A percentile compares a stretch with the other conserved stretches of the same genome.
phyloP scores from a whole-genome alignment of 2,329 filamentous ascomycete species.

The Penicillium sp. region DNA sequence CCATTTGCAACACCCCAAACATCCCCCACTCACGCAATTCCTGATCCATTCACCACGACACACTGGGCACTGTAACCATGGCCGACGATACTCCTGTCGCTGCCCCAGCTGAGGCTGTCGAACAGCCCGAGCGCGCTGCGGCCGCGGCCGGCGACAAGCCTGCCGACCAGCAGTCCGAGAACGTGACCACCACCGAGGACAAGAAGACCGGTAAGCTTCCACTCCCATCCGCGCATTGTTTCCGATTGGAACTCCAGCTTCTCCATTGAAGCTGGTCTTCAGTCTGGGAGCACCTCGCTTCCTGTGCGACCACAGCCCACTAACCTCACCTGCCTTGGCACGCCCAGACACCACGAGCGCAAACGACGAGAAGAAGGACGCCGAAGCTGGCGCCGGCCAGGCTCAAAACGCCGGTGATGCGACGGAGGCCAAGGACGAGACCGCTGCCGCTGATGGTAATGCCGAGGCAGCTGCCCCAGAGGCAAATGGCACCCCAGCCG shows the following conservation, averaged over 20 bases:
- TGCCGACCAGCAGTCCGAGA: slow-evolving; percentile 34
- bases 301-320: slow-evolving; percentile 24
- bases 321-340: slow-evolving; percentile 15
- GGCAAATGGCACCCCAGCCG: slow-evolving; percentile 52
- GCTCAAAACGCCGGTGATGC: slow-evolving; percentile 26
- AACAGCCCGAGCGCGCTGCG: slow-evolving; percentile 36
- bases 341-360: slow-evolving; percentile 20
- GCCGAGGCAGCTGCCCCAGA: slow-evolving; percentile 34
- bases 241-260: background rate
- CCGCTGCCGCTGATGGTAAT: slow-evolving; percentile 27
- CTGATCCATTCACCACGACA: slow-evolving; percentile 21
- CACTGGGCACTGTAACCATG: slow-evolving; percentile 34
- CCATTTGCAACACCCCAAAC: slow-evolving; percentile 22
- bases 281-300: background rate
- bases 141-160: slow-evolving; percentile 30
- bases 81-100: slow-evolving; percentile 42
- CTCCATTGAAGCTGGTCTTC: background rate
- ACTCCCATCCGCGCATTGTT: background rate
- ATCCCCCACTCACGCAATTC: slow-evolving; percentile 12
- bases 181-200: slow-evolving; percentile 20
- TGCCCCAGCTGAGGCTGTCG: slow-evolving; percentile 34
- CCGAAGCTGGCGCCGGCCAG: slow-evolving; percentile 34
- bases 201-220: slow-evolving; percentile 24
- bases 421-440: slow-evolving; percentile 29
- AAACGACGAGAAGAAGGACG: slow-evolving; percentile 32